Evolutionary conservation across 768 basidiomycete species (phyloP), one percentile per base, ranked within the genome.

Genomic region (Tricholoma terreum): DNA sequence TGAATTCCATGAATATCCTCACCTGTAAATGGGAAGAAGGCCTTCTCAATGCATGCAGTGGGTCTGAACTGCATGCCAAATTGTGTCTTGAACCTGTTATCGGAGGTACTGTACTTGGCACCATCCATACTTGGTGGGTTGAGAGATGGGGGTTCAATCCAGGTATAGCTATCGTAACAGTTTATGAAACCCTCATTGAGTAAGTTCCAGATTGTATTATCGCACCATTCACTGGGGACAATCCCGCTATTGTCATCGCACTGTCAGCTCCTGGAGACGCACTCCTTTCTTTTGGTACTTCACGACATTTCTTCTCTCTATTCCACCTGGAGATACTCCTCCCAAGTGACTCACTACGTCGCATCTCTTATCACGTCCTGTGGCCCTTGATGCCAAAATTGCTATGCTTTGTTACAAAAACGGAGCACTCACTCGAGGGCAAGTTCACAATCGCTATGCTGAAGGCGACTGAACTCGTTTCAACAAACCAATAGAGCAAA

Each of bases 381-480:
- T 85, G 0, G 75, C 77, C 17, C 66, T 72, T 3, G 75, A 79
- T 35, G 84, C 81, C 1, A 85, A 89, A 65, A 92, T 94, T 66
- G 89, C 86, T 31, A 96, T 96, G 92, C 81, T 95, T 9, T 94
- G 92, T 70, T 93, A 93, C 76, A 94, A 93, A 71, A 90, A 94
- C 63, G 91, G 91, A 19, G 88, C 90, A 0, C 80, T 94, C 8
- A 87, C 90, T 1, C 83, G 93, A 43, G 88, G 93, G 66, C 80
- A 86, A 60, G 79, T 94, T 15, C 84, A 89, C 9, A 82, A 94
- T 65, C 74, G 71, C 46, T 84, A 86, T 65, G 84, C 84, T 48
- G 70, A 76, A 45, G 69, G 76, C 6, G 73, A 83, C 58, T 95
- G 92, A 92, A 71, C 71, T 31, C 72, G 69, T 33, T 95, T 89